Evolutionary conservation across 2,329 filamentous ascomycete species (phyloP).

Genomic region (Talaromyces sp.): DNA sequence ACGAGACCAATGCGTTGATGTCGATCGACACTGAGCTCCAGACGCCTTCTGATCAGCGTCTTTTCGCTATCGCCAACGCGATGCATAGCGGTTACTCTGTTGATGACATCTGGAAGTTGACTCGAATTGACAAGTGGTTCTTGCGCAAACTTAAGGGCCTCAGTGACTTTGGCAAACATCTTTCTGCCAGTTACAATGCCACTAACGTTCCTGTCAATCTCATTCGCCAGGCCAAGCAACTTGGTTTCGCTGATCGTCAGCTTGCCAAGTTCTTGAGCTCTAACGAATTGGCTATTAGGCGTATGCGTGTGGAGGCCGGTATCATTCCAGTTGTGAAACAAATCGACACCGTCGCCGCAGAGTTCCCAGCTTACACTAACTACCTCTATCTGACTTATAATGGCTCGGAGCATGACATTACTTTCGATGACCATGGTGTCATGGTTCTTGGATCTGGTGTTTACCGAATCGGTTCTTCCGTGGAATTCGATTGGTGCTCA

Average conservation of each 20-base stretch:
- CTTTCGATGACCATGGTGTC: conserved; percentile 83
- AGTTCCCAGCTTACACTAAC: conserved; percentile 92
- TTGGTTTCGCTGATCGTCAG: conserved; percentile 92
- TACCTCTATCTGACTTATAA: conserved; percentile 98
- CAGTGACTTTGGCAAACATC: conserved; percentile 79
- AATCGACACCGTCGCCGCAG: conserved; percentile 96
- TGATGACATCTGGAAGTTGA: conserved; percentile 97
- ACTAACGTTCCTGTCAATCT: conserved; percentile 62
- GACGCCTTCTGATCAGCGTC: conserved; percentile 92
- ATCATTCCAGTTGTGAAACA: conserved; percentile 93
- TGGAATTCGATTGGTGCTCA: conserved; percentile 99
- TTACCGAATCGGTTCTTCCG: conserved; percentile 94
- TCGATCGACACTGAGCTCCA: conserved; percentile 94
- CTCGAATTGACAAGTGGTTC: conserved; percentile 99
- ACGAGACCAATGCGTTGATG: conserved; percentile 87
- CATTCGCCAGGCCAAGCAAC: conserved; percentile 80
- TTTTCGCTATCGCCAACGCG: conserved; percentile 96
- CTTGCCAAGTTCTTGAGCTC: conserved; percentile 92
- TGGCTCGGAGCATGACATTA: conserved; percentile 76
- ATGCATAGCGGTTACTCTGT: conserved; percentile 93
- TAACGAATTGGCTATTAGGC: conserved; percentile 85
- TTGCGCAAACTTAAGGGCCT: conserved; percentile 85
- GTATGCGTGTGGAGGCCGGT: conserved; percentile 76
- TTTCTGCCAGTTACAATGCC: conserved; percentile 64
- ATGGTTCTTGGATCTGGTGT: conserved; percentile 97